Evolutionary conservation across 768 basidiomycete genomes (phyloP).

Genomic region (Trametes coccinea): DNA sequence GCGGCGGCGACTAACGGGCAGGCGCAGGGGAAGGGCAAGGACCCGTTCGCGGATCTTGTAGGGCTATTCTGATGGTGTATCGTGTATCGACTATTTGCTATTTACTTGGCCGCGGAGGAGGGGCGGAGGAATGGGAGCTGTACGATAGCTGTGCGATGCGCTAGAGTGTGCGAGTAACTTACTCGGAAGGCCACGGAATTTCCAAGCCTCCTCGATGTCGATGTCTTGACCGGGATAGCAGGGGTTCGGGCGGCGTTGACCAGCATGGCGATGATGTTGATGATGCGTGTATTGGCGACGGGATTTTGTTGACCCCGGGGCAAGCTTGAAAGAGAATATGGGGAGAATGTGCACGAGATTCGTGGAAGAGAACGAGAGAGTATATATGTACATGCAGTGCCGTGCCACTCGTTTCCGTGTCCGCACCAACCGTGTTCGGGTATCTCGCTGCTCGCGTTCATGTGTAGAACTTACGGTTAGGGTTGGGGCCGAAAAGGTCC

Average conservation of each 20-base stretch:
- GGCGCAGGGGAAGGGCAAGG: conserved; percentile 52
- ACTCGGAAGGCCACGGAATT: no score
- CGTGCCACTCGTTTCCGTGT: conserved; percentile 10
- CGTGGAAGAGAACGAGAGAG: background rate
- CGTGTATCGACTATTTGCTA: conserved; percentile 3
- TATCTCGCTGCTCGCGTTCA: conserved; percentile 31
- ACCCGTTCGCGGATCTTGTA: conserved; percentile 83
- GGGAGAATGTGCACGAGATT: background rate
- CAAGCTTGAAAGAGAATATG: background rate
- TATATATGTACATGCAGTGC: conserved; percentile 16
- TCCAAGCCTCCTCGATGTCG: no score
- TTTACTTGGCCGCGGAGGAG: background rate
- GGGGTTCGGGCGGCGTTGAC: no score
- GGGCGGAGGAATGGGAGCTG: conserved; percentile 13
- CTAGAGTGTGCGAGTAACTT: no score
- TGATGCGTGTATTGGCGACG: no score
- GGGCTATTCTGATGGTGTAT: conserved; percentile 57
- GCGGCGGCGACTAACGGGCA: conserved; percentile 24
- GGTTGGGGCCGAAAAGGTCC: conserved; percentile 86
- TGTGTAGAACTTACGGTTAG: conserved; percentile 90
- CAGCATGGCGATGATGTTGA: no score
- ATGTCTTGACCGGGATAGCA: no score
- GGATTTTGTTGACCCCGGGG: no score
- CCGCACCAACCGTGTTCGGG: conserved; percentile 11
- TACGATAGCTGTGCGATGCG: conserved; percentile 13